Percentiles rank a stretch among this genome's conserved stretches.
Conservation (phyloP, 192 early-diverging fungal species). For the Radiomyces spectabilis region DNA sequence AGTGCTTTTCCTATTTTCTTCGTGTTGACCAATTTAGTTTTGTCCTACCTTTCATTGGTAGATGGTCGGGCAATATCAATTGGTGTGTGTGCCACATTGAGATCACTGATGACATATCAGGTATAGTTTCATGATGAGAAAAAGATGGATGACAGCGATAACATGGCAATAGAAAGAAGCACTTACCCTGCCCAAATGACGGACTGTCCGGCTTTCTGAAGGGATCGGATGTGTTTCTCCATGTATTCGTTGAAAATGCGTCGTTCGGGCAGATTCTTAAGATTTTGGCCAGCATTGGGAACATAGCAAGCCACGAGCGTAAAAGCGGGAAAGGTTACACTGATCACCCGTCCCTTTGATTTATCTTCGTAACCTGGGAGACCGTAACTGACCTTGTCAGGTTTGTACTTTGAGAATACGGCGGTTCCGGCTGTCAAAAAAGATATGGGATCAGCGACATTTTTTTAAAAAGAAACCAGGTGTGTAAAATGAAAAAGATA, state of each 20-base stretch:
- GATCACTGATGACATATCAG: conserved; percentile 35
- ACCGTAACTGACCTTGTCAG: conserved; percentile 52
- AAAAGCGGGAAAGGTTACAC: conserved; percentile 57
- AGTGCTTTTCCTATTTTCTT: no score
- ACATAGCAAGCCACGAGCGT: conserved; percentile 68
- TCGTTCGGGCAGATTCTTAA: conserved; percentile 60
- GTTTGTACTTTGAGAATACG: conserved; percentile 74
- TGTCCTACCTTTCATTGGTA: conserved; percentile 53
- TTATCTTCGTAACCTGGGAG: conserved; percentile 39
- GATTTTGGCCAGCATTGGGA: conserved; percentile 70
- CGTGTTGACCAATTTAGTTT: neutral
- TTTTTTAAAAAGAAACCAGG: no score
- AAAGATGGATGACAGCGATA: neutral
- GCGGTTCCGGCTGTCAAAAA: conserved; percentile 51
- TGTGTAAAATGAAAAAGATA: no score
- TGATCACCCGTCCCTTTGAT: conserved; percentile 62
- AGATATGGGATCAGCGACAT: no score
- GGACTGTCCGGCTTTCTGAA: conserved; percentile 59
- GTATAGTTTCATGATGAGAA: no score
- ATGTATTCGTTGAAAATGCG: conserved; percentile 57
- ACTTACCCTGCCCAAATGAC: conserved; percentile 70
- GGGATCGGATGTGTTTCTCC: conserved; percentile 53
- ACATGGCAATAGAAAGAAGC: neutral
- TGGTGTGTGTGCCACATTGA: conserved; percentile 79
- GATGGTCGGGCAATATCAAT: conserved; percentile 70